phyloP scores from a whole-genome alignment of 2,329 filamentous ascomycete genomes.

The Xylaria sp. region DNA sequence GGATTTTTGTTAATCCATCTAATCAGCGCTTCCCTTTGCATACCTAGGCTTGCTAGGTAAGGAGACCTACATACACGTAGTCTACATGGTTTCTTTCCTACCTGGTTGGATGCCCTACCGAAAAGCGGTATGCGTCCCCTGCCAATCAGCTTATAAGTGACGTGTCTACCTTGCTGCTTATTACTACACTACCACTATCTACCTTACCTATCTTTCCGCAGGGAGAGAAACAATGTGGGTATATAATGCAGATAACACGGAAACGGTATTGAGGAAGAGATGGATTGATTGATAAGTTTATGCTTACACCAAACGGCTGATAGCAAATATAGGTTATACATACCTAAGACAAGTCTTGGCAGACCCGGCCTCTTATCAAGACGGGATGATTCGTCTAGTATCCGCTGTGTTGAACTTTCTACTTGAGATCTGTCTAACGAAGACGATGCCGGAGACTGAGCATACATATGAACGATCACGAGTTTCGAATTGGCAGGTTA shows the following conservation, averaged over 20 bases:
- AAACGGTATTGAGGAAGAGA: not conserved
- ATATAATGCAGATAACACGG: not conserved
- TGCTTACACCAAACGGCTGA: not conserved
- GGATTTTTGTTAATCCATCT: not conserved
- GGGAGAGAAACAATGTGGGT: not conserved
- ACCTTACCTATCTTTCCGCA: not conserved
- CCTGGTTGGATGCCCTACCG: not conserved
- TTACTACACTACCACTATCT: not conserved
- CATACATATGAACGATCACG: no score
- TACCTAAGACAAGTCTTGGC: slow-evolving; percentile 1
- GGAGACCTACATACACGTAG: no score
- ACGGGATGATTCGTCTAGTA: not conserved
- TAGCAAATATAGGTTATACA: no score
- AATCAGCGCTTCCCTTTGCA: not conserved
- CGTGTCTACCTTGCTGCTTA: slow-evolving; percentile 10
- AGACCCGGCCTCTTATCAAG: not conserved
- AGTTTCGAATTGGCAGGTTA: not conserved
- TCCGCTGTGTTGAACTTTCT: not conserved
- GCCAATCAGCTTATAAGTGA: slow-evolving; percentile 11
- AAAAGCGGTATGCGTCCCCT: not conserved
- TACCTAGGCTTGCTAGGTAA: not conserved
- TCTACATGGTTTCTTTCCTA: no score
- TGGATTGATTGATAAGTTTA: not conserved
- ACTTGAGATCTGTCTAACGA: not conserved
- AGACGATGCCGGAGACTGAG: not conserved